These are phyloP conservation scores for Ambrosia hybrid DNA, from an alignment of 140 eudicot genomes.

Conservation along the genomic window DNA sequence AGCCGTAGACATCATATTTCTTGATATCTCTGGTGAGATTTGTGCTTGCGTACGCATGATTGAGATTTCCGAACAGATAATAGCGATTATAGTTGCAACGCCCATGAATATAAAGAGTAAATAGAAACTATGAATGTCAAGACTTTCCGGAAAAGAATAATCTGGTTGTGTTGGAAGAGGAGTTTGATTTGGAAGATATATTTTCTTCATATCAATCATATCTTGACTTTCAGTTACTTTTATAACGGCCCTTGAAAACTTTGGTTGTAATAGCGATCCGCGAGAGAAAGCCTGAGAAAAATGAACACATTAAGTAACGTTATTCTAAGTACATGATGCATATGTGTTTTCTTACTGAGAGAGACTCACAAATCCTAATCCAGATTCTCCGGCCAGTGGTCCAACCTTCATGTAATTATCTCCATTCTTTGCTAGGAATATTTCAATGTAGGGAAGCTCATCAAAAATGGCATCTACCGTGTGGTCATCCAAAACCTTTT, in stretches of 20 bases:
- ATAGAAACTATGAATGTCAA: slow-evolving; percentile 12
- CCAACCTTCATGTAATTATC: slow-evolving; percentile 23
- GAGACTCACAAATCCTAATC: slow-evolving; percentile 24
- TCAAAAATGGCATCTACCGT: slow-evolving; percentile 23
- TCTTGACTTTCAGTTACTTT: slow-evolving; percentile 23
- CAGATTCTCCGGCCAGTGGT: slow-evolving; percentile 18
- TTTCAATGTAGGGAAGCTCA: slow-evolving; percentile 26
- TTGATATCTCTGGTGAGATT: not conserved
- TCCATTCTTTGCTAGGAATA: slow-evolving; percentile 13
- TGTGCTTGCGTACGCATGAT: slow-evolving; percentile 3
- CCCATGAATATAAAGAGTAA: slow-evolving; percentile 10
- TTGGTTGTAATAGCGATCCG: slow-evolving; percentile 1
- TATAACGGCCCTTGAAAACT: slow-evolving; percentile 21
- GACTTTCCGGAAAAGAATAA: not conserved
- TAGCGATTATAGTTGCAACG: slow-evolving; percentile 18
- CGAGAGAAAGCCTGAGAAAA: slow-evolving; percentile 20
- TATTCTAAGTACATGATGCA: not conserved
- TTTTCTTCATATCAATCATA: not conserved
- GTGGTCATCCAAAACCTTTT: not conserved
- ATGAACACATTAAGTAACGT: not conserved
- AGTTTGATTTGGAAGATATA: not conserved
- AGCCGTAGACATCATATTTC: not conserved
- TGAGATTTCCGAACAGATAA: slow-evolving; percentile 22
- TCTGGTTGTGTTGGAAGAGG: slow-evolving; percentile 8
- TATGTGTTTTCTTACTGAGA: no score